phyloP scores from a whole-genome alignment of 2,329 filamentous ascomycete genomes.

The Neopestalotiopsis rosae region DNA sequence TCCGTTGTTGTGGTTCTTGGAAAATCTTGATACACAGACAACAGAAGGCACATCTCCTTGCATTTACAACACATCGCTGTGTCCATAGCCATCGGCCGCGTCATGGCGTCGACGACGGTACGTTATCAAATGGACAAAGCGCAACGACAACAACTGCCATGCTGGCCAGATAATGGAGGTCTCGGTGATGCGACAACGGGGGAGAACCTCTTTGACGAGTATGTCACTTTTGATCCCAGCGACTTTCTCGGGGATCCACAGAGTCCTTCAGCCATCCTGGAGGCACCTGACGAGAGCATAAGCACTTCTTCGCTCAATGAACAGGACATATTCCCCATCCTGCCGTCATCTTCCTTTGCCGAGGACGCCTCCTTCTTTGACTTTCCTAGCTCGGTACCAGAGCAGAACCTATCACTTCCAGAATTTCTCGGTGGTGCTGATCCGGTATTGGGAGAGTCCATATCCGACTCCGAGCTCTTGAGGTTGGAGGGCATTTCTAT shows the following conservation, averaged over 20 bases:
- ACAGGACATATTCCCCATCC: slow-evolving; percentile 24
- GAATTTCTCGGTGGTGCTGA: slow-evolving; percentile 26
- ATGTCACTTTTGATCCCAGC: slow-evolving; percentile 36
- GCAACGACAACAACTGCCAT: slow-evolving; percentile 24
- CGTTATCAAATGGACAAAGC: slow-evolving; percentile 38
- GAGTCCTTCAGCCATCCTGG: slow-evolving; percentile 37
- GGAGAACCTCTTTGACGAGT: slow-evolving; percentile 40
- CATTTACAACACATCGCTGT: slow-evolving; percentile 19
- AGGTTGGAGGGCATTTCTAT: slow-evolving; percentile 54
- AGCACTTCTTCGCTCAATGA: slow-evolving; percentile 27
- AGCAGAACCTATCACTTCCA: slow-evolving; percentile 22
- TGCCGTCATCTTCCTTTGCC: slow-evolving; percentile 16
- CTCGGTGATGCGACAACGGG: slow-evolving; percentile 26
- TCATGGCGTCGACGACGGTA: slow-evolving; percentile 37
- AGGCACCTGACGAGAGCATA: slow-evolving; percentile 29
- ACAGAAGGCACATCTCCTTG: neutral
- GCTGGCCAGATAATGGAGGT: slow-evolving; percentile 37
- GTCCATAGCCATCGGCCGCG: slow-evolving; percentile 15
- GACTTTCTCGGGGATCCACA: slow-evolving; percentile 35
- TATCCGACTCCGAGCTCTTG: slow-evolving; percentile 55
- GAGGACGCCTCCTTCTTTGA: neutral
- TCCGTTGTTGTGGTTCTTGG: slow-evolving; percentile 18
- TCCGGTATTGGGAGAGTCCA: slow-evolving; percentile 41
- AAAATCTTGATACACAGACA: neutral
- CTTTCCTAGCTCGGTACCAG: neutral